These are phyloP conservation scores for Alternaria triticina DNA, from an alignment of 2,329 filamentous ascomycete species.

Conservation along the genomic window DNA sequence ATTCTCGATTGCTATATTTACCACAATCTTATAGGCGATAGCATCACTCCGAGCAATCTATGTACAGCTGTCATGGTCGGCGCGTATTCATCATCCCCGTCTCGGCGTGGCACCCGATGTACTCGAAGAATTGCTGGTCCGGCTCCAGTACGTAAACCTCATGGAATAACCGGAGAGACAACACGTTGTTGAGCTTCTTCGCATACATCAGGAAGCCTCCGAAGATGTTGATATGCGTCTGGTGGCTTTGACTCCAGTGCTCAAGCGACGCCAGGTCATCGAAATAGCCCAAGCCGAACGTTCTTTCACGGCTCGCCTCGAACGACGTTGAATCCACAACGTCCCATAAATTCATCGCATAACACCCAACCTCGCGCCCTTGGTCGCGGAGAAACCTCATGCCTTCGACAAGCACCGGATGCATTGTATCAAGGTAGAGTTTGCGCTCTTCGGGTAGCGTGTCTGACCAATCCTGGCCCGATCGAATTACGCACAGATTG, in stretches of 20 bases:
- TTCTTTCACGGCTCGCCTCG: conserved; percentile 38
- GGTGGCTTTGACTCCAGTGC: conserved; percentile 50
- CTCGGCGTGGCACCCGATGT: conserved; percentile 49
- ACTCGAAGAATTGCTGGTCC: conserved; percentile 54
- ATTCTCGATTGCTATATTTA: neutral
- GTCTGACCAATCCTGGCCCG: conserved; percentile 55
- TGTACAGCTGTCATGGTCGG: neutral
- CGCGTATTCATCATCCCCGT: conserved; percentile 42
- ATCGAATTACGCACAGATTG: conserved; percentile 55
- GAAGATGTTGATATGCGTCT: conserved; percentile 53
- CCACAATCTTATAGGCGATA: neutral
- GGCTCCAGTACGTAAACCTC: conserved; percentile 50
- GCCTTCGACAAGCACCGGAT: conserved; percentile 52
- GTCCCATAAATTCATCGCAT: conserved; percentile 54
- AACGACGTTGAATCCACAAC: conserved; percentile 39
- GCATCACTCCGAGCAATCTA: neutral
- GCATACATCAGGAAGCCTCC: conserved; percentile 51
- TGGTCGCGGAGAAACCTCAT: conserved; percentile 56
- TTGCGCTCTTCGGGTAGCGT: conserved; percentile 51
- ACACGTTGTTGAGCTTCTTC: conserved; percentile 44
- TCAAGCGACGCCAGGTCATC: conserved; percentile 51
- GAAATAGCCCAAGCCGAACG: conserved; percentile 54
- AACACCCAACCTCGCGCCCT: conserved; percentile 54
- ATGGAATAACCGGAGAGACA: conserved; percentile 50
- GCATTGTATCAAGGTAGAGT: conserved; percentile 55